Conservation (phyloP, 805 yeast genomes). For the Starmerella ratchasimensis region DNA sequence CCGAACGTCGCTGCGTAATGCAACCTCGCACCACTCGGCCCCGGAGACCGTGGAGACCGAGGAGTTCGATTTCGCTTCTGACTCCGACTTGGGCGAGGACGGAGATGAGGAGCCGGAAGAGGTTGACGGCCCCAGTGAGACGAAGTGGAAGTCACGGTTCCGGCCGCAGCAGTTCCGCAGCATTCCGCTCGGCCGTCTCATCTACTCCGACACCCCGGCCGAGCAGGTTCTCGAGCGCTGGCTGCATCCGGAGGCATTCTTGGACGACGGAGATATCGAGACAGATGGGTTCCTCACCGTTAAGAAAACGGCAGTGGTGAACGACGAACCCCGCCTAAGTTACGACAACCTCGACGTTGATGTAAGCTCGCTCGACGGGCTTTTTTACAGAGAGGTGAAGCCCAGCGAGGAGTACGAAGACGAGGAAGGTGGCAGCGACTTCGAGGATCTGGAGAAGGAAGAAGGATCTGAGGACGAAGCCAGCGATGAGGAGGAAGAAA, state of each 20-base stretch:
- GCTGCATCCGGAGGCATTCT: conserved; percentile 20
- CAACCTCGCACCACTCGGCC: background rate
- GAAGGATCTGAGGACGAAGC: conserved; percentile 21
- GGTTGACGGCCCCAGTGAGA: conserved; percentile 24
- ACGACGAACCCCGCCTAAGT: conserved; percentile 20
- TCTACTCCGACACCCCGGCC: conserved; percentile 72
- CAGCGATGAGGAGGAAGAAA: conserved; percentile 23
- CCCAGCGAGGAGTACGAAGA: conserved; percentile 27
- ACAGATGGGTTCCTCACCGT: conserved; percentile 21
- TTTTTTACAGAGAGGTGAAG: conserved; percentile 25
- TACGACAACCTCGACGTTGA: conserved; percentile 18
- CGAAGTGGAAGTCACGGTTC: conserved; percentile 26
- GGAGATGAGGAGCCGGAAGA: conserved; percentile 15
- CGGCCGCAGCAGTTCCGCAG: conserved; percentile 39
- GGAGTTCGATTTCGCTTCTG: conserved; percentile 16
- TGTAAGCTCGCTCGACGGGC: conserved; percentile 15
- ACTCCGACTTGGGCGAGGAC: conserved; percentile 18
- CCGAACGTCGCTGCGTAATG: conserved; percentile 19
- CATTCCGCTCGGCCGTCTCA: conserved; percentile 73
- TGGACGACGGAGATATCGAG: conserved; percentile 18
- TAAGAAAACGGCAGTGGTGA: conserved; percentile 10
- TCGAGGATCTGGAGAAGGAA: conserved; percentile 17
- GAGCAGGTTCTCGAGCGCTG: conserved; percentile 26
- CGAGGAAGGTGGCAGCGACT: conserved; percentile 24
- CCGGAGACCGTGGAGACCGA: conserved; percentile 5